Evolutionary conservation across 140 eudicot species (phyloP).

Genomic region (Anethum foeniculum): DNA sequence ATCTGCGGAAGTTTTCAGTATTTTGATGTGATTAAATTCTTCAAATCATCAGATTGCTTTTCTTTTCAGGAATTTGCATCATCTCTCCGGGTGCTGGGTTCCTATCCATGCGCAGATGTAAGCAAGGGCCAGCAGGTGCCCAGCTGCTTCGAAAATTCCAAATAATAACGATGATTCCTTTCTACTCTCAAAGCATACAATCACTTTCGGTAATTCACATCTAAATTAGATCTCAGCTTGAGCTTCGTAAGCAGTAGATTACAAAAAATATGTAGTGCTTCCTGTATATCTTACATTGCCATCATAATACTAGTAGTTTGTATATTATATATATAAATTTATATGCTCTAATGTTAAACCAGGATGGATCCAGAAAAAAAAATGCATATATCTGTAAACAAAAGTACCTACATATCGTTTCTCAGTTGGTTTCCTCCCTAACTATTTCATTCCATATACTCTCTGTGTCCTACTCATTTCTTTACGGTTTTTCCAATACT

Average conservation of each 20-base stretch:
- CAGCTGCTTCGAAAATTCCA: not conserved
- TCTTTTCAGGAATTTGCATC: conserved; percentile 7
- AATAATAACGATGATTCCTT: not conserved
- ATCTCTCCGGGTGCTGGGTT: conserved; percentile 7
- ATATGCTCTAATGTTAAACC: not conserved
- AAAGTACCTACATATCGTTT: no score
- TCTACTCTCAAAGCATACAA: not conserved
- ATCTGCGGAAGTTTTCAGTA: not conserved
- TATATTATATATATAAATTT: not conserved
- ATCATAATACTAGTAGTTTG: not conserved
- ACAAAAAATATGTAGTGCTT: not conserved
- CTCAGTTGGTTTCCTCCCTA: not conserved
- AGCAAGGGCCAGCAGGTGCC: conserved; percentile 9
- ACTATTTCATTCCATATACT: no score
- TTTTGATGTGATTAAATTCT: not conserved
- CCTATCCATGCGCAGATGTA: conserved; percentile 7
- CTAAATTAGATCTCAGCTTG: not conserved
- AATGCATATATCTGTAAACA: not conserved
- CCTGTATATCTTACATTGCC: not conserved
- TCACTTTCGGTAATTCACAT: not conserved
- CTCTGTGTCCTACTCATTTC: no score
- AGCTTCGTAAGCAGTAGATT: not conserved
- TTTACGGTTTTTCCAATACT: no score
- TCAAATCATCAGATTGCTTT: not conserved
- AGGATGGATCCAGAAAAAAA: not conserved